Evolutionary conservation across 345 rosid genomes (phyloP), one percentile per base, ranked within the genome.

Genomic region (Capsella bursapastoris): DNA sequence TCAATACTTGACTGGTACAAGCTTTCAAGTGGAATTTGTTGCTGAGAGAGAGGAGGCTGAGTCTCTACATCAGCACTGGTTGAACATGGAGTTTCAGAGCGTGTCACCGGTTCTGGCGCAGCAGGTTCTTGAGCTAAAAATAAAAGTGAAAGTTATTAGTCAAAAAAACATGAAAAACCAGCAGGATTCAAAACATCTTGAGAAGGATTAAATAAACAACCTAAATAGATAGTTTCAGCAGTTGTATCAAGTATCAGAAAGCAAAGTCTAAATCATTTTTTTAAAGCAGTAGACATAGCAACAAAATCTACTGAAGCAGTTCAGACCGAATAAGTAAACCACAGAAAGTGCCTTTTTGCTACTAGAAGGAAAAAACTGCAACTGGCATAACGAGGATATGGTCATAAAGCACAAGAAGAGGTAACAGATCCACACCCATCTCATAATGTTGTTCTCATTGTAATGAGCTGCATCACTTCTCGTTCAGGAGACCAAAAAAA

Each of bases 21-120:
- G 68, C 73, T 80, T 79, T 83, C 88, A 58, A 67, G 74, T 62
- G 74, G 62, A 71, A 27, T 77, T 68, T 81, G 85, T 71, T 68
- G 84, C 76, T 35, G 79, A 18, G 87, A 62, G 52, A 66, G 50
- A 77, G 66, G 79, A 67, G 66, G 78, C 56, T 49, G 83, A 74
- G 15, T 62, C 64, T 79, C 88, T 79, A 74, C 77, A 48, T 83
- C 70, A 25, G 47, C 68, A 68, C 74, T 73, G 72, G 85, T 75
- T n/a, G 91, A 78, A 77, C 57, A 64, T 47, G 83, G 79, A 51
- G 80, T 22, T 62, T 78, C 85, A 34, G 69, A 65, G 71, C 77
- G 50, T 14, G 72, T 67, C 37, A 78, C 70, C 62, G 90, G 51
- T 67, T 80, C 79, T 43, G 68, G 81, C 31, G 49, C 67, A 80